A percentile compares a stretch with the other conserved stretches of the same genome.
phyloP scores from a whole-genome alignment of 1,284 basidiomycete genomes.

The Xanthoconium separans region DNA sequence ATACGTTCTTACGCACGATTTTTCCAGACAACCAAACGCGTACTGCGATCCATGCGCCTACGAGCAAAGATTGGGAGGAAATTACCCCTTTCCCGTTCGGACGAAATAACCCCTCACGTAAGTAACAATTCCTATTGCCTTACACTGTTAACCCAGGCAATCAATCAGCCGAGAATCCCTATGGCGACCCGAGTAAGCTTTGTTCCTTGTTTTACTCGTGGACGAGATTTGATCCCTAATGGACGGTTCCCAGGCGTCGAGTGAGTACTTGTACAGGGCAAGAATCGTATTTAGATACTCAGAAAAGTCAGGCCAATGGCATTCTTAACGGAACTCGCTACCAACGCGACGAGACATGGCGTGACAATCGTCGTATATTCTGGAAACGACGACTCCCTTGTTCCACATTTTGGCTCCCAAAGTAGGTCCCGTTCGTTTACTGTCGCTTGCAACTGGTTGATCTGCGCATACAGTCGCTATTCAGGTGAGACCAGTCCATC shows the following conservation, averaged over 20 bases:
- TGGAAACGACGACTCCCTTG: constrained; percentile 66
- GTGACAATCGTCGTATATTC: constrained; percentile 61
- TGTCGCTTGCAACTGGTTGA: constrained; percentile 6
- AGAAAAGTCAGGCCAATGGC: constrained; percentile 52
- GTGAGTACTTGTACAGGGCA: constrained; percentile 37
- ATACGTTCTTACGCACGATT: not conserved
- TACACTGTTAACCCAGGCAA: constrained; percentile 7
- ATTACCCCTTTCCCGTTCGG: constrained; percentile 47
- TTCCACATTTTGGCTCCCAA: constrained; percentile 64
- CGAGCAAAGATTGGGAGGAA: constrained; percentile 56
- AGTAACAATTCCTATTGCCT: constrained; percentile 10
- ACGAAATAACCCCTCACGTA: constrained; percentile 24
- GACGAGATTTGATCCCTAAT: not conserved
- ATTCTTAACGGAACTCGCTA: constrained; percentile 62
- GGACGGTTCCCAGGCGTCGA: constrained; percentile 39
- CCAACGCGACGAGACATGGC: constrained; percentile 49
- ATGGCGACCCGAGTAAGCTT: constrained; percentile 44
- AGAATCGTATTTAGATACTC: not conserved
- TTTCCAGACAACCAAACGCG: constrained; percentile 49
- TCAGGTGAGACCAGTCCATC: constrained; percentile 40
- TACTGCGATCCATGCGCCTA: constrained; percentile 66
- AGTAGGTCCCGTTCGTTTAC: constrained; percentile 35
- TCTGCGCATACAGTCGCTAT: constrained; percentile 48
- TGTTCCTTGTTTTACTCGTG: not conserved
- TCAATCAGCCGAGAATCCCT: constrained; percentile 10